These are phyloP conservation scores for Pyracantha coccinea DNA, from an alignment of 331 rosid genomes.

Conservation along the genomic window DNA sequence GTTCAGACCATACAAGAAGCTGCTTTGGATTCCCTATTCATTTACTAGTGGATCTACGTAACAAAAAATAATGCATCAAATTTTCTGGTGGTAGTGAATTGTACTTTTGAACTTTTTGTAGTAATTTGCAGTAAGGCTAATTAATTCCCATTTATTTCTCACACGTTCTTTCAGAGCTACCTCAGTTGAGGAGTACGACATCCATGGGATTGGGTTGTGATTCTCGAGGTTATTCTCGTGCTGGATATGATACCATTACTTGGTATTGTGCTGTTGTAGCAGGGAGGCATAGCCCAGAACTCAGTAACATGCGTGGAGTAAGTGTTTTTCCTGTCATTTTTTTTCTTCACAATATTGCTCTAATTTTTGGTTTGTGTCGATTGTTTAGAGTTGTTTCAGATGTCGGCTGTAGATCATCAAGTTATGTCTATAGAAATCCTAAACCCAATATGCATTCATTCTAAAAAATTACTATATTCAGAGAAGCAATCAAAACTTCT, in stretches of 20 bases:
- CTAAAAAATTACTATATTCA: background rate
- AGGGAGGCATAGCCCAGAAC: slow-evolving; percentile 66
- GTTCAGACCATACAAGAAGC: background rate
- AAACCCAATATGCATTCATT: background rate
- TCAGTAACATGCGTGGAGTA: slow-evolving; percentile 90
- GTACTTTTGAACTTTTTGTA: background rate
- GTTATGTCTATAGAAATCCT: background rate
- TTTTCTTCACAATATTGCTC: background rate
- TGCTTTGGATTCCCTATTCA: background rate
- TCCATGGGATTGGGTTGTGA: slow-evolving; percentile 94
- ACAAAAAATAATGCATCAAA: too few relatives aligned
- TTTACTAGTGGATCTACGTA: too few relatives aligned
- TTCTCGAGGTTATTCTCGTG: slow-evolving; percentile 83
- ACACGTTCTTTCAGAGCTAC: slow-evolving; percentile 51
- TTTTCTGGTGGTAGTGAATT: background rate
- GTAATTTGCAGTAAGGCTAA: background rate
- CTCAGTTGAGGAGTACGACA: slow-evolving; percentile 62
- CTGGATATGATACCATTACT: slow-evolving; percentile 58
- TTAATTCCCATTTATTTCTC: background rate
- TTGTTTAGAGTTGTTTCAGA: background rate
- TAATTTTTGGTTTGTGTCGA: background rate
- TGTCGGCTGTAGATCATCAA: background rate
- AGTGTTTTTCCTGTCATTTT: slow-evolving; percentile 19
- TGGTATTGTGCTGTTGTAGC: slow-evolving; percentile 93
- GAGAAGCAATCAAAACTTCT: too few relatives aligned